Base-by-base conservation (phyloP, 768 basidiomycete genomes). In the Leucocoprinus leucothites region DNA sequence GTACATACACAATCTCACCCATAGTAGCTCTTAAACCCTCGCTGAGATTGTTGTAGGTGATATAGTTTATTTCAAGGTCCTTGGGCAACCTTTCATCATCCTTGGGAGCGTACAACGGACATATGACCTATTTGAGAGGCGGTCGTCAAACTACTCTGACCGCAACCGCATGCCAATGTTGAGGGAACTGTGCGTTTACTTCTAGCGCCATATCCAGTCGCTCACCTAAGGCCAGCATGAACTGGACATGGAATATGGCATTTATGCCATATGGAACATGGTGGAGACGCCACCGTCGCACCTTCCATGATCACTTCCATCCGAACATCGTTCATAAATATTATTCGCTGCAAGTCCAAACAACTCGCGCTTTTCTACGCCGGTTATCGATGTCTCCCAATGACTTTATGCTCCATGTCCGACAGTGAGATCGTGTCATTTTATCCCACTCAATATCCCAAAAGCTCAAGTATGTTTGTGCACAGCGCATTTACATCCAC, bases 41-140 rank as follows among this genome's bases (percentile, higher is more conserved):
- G 11, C 31, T 13, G 24, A n/a, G 11, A 25, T 16, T 45, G 3
- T 13, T 16, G 2, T 3, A 82, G 84, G 84, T 13, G 80, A 81
- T 55, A 66, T 85, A 54, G 74, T 82, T 1, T 80, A 77, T 58
- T 69, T 82, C 49, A 71, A 73, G 48, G 71, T 80, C 26, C 63
- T 84, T 2, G 78, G 67, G 9, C 64, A 65, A 28, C 60, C 59
- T 9, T 60, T 67, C 26, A 48, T 71, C 8, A 53, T 69, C 13
- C 47, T 71, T 3, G 61, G 63, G 24, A 60, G 53, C 9, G 25
- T 57, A 5, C 75, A 58, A 71, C 73, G 61, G 68, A 72, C 51
- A 1, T 65, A 68, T 34, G 83, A 85, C 25, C 71, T 85, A 1
- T 76, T 86, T 19, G 82, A 84, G 43, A 81, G 76, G 56, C 70